Percentiles rank a stretch among this genome's conserved stretches.
Evolutionary conservation across 257 asterid genomes (phyloP).

Genomic region (Cynanchum wilfordii): DNA sequence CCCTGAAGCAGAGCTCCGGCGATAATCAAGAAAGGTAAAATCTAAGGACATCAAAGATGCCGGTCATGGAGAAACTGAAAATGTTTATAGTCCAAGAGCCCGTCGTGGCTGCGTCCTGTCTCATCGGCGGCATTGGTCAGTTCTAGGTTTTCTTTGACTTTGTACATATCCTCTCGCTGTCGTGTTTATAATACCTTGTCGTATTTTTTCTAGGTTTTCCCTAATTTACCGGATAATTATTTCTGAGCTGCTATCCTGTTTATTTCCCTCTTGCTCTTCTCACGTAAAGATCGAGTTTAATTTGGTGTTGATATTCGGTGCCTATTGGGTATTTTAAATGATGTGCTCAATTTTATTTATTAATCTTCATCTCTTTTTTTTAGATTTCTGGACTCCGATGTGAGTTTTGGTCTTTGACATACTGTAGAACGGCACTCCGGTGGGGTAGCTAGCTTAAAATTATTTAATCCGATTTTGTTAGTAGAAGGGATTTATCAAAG

Average conservation of each 20-base stretch:
- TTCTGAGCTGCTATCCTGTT: not conserved
- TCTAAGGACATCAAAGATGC: conserved; percentile 37
- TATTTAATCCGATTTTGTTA: too few species aligned
- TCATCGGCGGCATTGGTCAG: conserved; percentile 82
- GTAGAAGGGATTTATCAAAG: not conserved
- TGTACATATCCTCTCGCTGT: too few species aligned
- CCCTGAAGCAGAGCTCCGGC: not conserved
- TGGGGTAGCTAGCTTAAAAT: too few species aligned
- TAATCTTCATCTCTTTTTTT: not conserved
- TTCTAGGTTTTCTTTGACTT: not conserved
- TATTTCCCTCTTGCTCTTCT: not conserved
- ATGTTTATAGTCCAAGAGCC: conserved; percentile 85
- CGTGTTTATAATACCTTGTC: not conserved
- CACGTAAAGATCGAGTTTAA: not conserved
- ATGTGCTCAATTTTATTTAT: not conserved
- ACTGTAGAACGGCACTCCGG: not conserved
- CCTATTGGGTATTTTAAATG: not conserved
- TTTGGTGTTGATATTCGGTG: not conserved
- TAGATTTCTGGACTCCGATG: not conserved
- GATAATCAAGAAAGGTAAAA: not conserved
- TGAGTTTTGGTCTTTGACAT: not conserved
- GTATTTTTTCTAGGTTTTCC: not conserved
- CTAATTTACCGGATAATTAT: not conserved
- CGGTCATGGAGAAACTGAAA: conserved; percentile 69
- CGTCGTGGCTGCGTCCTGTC: conserved; percentile 77